A percentile compares a stretch with the other conserved stretches of the same genome.
Evolutionary conservation across 352 stramenopile genomes (phyloP).

Genomic region (Globisporangium orthogonon): DNA sequence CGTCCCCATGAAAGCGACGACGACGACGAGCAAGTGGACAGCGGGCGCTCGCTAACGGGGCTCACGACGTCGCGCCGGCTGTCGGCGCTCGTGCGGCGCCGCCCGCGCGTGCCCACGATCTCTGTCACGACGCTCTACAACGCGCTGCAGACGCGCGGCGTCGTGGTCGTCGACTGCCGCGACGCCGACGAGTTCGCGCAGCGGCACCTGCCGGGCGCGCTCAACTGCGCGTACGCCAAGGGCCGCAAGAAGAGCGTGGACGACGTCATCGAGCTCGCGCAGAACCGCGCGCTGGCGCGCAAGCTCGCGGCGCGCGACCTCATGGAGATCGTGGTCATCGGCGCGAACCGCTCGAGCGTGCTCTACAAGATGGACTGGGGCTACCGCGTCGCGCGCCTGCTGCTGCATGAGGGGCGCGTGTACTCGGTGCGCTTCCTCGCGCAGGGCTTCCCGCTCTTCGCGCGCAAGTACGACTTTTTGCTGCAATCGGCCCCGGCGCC

Average conservation of each 20-base stretch:
- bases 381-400: slow-evolving; percentile 57
- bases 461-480: slow-evolving; percentile 69
- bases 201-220: slow-evolving; percentile 37
- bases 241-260: slow-evolving; percentile 35
- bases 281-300: slow-evolving; percentile 25
- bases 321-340: slow-evolving; percentile 67
- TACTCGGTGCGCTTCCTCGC: slow-evolving; percentile 69
- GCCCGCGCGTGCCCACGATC: slow-evolving; percentile 43
- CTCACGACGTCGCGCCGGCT: slow-evolving; percentile 22
- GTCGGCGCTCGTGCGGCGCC: slow-evolving; percentile 17
- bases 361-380: slow-evolving; percentile 62
- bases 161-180: slow-evolving; percentile 68
- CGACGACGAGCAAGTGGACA: slow-evolving; percentile 6
- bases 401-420: slow-evolving; percentile 56
- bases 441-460: slow-evolving; percentile 57
- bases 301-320: slow-evolving; percentile 56
- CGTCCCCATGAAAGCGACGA: neutral
- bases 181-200: slow-evolving; percentile 34
- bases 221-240: slow-evolving; percentile 41
- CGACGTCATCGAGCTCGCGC: slow-evolving; percentile 33
- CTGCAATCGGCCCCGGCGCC: slow-evolving; percentile 15
- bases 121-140: slow-evolving; percentile 71
- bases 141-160: slow-evolving; percentile 52
- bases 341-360: slow-evolving; percentile 42
- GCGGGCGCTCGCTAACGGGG: slow-evolving; percentile 11